Evolutionary conservation across 1,284 basidiomycete species (phyloP), one percentile per base, ranked within the genome.

Genomic region (Tetrapyrgos nigripes): DNA sequence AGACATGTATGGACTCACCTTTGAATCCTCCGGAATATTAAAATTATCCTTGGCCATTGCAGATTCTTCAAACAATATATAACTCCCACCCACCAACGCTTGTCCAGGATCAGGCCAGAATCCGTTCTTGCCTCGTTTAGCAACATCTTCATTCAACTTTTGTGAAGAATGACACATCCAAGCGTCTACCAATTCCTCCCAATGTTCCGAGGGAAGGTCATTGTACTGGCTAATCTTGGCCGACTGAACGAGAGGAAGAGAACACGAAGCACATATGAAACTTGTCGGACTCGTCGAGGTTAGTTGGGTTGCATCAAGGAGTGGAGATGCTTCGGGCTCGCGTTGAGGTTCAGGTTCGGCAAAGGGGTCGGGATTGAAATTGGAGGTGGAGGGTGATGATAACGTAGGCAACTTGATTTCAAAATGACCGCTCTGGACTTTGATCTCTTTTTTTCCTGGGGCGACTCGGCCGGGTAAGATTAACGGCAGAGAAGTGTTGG

Each of bases 131-230:
- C 86, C 85, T 63, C 86, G 83, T 62, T 84, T 80, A 47, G 85
- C 77, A 3, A 94, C 82, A 17, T 89, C 82, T 24, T 89, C 88
- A 57, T 90, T 84, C 49, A 96, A 76, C 29, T 84, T 86, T 75
- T 97, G 95, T 69, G 97, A 95, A 21, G 88, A 76, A 74, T 98
- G 97, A 69, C 96, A 98, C 93, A 99, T 96, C 96, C 96, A 98
- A 2, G 94, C 91, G 60, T 98, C 96, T 23, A 98, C 87, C 40
- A 98, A 86, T 73, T 99, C 96, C 58, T 95, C 91, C 96, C 96
- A 99, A 68, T 97, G 89, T 69, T 97, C 94, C 1, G 93, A 96
- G 1, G 96, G 96, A 6, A 99, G 79, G 67, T 97, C 95, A 51
- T 88, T 84, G 73, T 93, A 97, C 28, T 69, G 72, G 9, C 63